Base-by-base conservation (phyloP, 768 basidiomycete genomes). In the Termitomyces sp. region DNA sequence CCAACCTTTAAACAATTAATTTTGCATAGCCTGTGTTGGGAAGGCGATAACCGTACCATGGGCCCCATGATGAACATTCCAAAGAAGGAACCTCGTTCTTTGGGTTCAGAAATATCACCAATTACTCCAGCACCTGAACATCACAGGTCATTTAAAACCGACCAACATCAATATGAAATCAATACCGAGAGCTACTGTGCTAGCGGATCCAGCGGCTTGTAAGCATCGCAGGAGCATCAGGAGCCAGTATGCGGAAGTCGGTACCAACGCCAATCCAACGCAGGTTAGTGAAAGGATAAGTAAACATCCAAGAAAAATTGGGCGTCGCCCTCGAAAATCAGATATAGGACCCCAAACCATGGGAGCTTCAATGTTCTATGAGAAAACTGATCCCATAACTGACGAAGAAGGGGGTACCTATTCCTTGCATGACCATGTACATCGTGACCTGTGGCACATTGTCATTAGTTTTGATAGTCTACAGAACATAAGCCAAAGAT, bases 131-230 rank as follows among this genome's bases (percentile, higher is more conserved):
- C 83, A 50, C 86, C 86, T 83, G 29, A 32, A 31, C 23, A 46
- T 15, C 20, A 9, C 29, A 13, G 11, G 16, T 41, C 42, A 33
- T n/a, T 11, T n/a, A 38, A 29, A 39, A 13, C 25, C 20, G 15
- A 7, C 13, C 27, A 11, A 6, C 13, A 16, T 10, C 3, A 25
- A 18, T 32, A 7, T n/a, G 27, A 63, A 65, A 40, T 27, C 3
- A 6, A 39, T 64, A 81, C 89, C 88, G 20, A 92, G 73, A 0
- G 89, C 89, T 56, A 91, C 76, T 0, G 88, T 89, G 53, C 89
- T 89, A 0, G 90, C 88, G 2, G 86, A 89, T 1, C 91, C 91
- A 3, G 84, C 78, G 2, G 88, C 85, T 73, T 94, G 91, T 3
- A 93, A 35, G 56, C 87, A 89, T 22, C 92, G 81, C n/a, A 94